Base-by-base conservation (phyloP, 805 yeast species). In the Cyberlindnera maritima region DNA sequence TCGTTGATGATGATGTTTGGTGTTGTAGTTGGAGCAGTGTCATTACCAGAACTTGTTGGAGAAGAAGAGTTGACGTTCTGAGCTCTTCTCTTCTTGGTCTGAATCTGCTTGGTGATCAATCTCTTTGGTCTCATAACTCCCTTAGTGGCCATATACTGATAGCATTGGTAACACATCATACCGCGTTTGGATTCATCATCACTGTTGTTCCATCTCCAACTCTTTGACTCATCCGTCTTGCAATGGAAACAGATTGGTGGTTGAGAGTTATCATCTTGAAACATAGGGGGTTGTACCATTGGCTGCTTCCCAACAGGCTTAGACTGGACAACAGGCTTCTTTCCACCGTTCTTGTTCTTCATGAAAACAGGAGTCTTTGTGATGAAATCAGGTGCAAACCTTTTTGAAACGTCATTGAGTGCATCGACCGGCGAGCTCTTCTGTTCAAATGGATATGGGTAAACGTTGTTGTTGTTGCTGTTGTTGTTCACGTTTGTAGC, bases 191-290 rank as follows among this genome's bases (percentile, higher is more conserved):
- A 39, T 17, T 50, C 48, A 25, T 59, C 63, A 2, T 54, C 57
- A 42, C 49, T 47, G 39, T 59, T 58, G 51, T 53, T 54, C 62
- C 61, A 60, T 46, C 56, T 56, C 65, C 65, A 61, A 18, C 50
- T 56, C 39, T 57, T 57, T 1, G 63, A 56, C 13, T 56, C 54
- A n/a, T 40, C 25, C 1, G 62, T 53, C 28, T 55, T 52, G 46
- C 65, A 61, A 33, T 60, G 60, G 48, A 53, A 49, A 43, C 62
- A 59, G 12, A 56, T 46, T 32, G 59, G 60, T 21, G 59, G 55
- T 25, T 48, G 49, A 2, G 50, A 40, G 28, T 38, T 36, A 14
- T 46, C 47, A 12, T 51, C 52, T n/a, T 20, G 29, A 23, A 21
- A 9, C 17, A 21, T 21, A 43, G 43, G 36, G 39, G 39, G 44